Base-by-base conservation (phyloP, 1,284 basidiomycete genomes). In the Boletus hoseneyae region DNA sequence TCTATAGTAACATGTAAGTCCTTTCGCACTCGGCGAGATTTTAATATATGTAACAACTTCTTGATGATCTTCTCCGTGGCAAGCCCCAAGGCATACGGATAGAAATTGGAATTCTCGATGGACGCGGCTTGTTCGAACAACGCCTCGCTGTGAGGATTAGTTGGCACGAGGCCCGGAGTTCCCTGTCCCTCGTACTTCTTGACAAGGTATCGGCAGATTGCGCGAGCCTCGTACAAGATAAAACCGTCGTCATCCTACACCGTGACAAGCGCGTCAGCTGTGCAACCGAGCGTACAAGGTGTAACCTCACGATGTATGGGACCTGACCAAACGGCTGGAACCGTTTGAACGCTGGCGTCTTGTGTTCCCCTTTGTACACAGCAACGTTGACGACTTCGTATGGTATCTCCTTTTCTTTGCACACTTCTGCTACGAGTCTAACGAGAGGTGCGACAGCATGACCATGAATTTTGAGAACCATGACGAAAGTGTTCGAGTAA, bases 271-370 rank as follows among this genome's bases (percentile, higher is more conserved):
- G 15, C 36, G 39, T 57, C 29, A 47, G 32, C 1, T 16, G 27
- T 23, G 13, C 2, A 25, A 34, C 7, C 10, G 13, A 1, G 10
- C 4, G 6, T 33, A 11, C 21, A 40, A 40, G 8, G 41, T 11
- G n/a, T 41, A n/a, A 10, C 42, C 71, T 37, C 53, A 70, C 70
- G 36, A 79, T 65, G 59, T 71, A 75, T 4, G 78, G 78, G 51
- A 79, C 70, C 60, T 78, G 75, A 41, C 74, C 74, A 56, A 79
- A 79, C 1, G 78, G 77, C 46, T 79, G 77, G 46, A 70, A 64
- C 25, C 54, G 60, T 47, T 64, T 50, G 67, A 67, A 74, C 19
- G 60, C 69, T 18, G 69, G 57, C 0, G 58, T 57, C 61, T 74
- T 74, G 55, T 75, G 69, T 40, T 69, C 68, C 32, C 65, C 67